Evolutionary conservation across 2,329 filamentous ascomycete species (phyloP), one percentile per base, ranked within the genome.

Genomic region (Apiospora rasikravindrae): DNA sequence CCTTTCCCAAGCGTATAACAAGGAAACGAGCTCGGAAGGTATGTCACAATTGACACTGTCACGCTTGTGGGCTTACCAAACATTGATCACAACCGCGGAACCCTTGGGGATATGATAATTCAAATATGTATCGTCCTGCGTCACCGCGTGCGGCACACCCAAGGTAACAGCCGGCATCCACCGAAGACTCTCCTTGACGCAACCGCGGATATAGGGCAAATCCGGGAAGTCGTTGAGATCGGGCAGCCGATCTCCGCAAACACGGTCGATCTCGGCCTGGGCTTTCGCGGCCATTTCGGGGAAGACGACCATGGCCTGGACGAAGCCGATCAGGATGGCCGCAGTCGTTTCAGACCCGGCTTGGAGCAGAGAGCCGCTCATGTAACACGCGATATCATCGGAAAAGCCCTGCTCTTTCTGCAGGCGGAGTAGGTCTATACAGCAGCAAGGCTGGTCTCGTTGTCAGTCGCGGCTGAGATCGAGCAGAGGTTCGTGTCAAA

Each of bases 61-160:
- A n/a, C n/a, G n/a, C 33, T 33, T 33, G 3, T 33, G 33, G 19
- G 8, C 51, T 33, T 57, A 57, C 82, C 84, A 86, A n/a, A 81
- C 77, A 66, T 86, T 87, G 71, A 83, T 77, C 24, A 88, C 76
- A 6, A 89, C 77, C 1, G 78, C 81, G 0, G 85, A 79, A 8
- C 82, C 82, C 71, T 83, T 83, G 14, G 87, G 86, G 64, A 89
- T 85, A 40, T 81, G 80, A 71, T 82, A 83, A 5, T 85, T 86
- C 11, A 84, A 77, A 73, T 86, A 86, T 44, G 80, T 74, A 71
- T 86, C 82, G 69, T 86, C 85, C 57, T 81, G 78, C 14, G 80
- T 82, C 2, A 83, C 79, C 13, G 82, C 82, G 71, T 86, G 84
- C 0, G 86, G 85, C 0, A 83, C 77, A 24, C 74, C 78, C 6